A percentile compares a stretch with the other conserved stretches of the same genome.
These are phyloP conservation scores for Fusarium sp. DNA, from an alignment of 2,329 filamentous ascomycete genomes.

Conservation along the genomic window DNA sequence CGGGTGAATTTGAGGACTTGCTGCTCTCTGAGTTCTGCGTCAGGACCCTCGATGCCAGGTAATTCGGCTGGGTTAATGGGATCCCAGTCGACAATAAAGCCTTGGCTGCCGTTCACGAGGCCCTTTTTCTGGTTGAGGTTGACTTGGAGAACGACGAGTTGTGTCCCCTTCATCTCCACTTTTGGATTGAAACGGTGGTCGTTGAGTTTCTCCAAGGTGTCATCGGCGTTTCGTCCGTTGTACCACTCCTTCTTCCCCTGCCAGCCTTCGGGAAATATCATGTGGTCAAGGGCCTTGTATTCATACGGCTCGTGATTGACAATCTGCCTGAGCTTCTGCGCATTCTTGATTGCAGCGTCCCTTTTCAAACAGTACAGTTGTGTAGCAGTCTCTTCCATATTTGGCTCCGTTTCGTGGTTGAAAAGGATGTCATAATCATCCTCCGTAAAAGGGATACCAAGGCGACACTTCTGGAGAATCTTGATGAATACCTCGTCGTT, in stretches of 20 bases:
- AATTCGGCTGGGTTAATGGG: background rate
- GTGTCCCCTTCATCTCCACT: conserved; percentile 25
- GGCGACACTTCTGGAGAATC: conserved; percentile 66
- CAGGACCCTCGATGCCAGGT: background rate
- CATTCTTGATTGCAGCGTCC: background rate
- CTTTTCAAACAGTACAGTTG: conserved; percentile 13
- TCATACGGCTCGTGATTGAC: too few relatives aligned
- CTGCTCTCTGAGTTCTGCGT: background rate
- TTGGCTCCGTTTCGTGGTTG: conserved; percentile 51
- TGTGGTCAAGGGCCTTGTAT: too few relatives aligned
- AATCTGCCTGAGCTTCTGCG: background rate
- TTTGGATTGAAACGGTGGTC: conserved; percentile 24
- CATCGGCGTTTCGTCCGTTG: background rate
- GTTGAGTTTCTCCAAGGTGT: background rate
- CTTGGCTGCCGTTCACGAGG: conserved; percentile 45
- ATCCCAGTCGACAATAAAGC: conserved; percentile 41
- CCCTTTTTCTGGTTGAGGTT: conserved; percentile 32
- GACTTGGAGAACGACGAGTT: conserved; percentile 42
- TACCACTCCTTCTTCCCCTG: too few relatives aligned
- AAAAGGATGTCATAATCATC: conserved; percentile 57
- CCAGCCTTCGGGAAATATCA: too few relatives aligned
- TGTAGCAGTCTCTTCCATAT: conserved; percentile 42
- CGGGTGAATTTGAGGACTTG: background rate
- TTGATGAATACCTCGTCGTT: conserved; percentile 63
- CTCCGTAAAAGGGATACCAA: conserved; percentile 54